Evolutionary conservation across 768 basidiomycete genomes (phyloP).

Genomic region (Calvatia gigantea): DNA sequence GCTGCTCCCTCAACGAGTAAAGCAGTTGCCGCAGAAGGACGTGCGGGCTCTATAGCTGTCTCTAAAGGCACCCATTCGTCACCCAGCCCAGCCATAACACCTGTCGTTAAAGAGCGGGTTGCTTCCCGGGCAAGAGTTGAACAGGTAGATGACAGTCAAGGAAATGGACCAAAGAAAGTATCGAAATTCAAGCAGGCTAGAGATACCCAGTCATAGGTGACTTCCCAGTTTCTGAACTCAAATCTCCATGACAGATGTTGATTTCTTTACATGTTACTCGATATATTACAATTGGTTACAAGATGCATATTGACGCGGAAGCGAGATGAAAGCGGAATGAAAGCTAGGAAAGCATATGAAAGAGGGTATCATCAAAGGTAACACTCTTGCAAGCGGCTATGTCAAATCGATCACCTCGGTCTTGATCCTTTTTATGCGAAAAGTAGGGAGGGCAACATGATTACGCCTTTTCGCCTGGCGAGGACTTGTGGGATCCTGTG

Average conservation of each 20-base stretch:
- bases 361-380: background rate
- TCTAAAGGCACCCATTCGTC: background rate
- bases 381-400: background rate
- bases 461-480: background rate
- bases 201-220: slow-evolving; percentile 1
- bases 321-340: background rate
- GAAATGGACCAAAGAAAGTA: slow-evolving; percentile 18
- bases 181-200: slow-evolving; percentile 27
- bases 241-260: no score
- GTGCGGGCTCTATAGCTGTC: background rate
- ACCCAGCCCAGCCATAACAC: background rate
- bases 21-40: background rate
- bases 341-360: background rate
- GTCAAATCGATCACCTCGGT: slow-evolving; percentile 7
- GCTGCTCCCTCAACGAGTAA: background rate
- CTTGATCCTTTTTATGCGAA: slow-evolving; percentile 3
- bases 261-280: no score
- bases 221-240: background rate
- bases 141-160: background rate
- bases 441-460: background rate
- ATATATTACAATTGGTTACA: no score
- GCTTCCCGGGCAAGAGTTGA: background rate
- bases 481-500: background rate
- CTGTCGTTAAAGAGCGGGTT: slow-evolving; percentile 10
- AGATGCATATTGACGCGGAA: no score